phyloP scores from a whole-genome alignment of 768 basidiomycete genomes.

The Leccinum imitatum region DNA sequence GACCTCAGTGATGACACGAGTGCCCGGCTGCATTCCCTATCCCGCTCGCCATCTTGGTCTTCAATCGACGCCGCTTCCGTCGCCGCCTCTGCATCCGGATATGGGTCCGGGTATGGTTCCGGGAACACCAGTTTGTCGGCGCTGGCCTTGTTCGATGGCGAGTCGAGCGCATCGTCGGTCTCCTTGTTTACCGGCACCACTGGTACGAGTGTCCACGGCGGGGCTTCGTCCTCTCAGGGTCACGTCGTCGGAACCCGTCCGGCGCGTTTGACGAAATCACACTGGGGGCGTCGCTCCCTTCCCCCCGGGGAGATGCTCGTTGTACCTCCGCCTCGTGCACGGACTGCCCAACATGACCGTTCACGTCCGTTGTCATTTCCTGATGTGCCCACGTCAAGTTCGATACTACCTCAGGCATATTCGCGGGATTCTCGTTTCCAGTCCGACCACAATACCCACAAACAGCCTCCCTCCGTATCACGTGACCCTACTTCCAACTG shows the following conservation, averaged over 20 bases:
- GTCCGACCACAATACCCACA: constrained; percentile 4
- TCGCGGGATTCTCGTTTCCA: constrained; percentile 16
- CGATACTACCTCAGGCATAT: constrained; percentile 5
- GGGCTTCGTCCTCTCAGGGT: constrained; percentile 21
- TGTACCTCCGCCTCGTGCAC: constrained; percentile 22
- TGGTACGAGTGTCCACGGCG: constrained; percentile 9
- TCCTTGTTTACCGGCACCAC: constrained; percentile 10
- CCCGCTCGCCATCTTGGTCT: constrained; percentile 12
- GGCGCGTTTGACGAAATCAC: constrained; percentile 15
- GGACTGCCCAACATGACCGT: constrained; percentile 16
- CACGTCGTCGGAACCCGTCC: constrained; percentile 8
- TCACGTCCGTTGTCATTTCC: constrained; percentile 19
- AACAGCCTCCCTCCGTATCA: constrained; percentile 21
- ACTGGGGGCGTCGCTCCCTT: constrained; percentile 6
- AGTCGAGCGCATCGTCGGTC: constrained; percentile 26
- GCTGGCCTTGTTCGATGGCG: constrained; percentile 9
- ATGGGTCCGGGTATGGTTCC: constrained; percentile 11
- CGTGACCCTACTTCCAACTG: constrained; percentile 30
- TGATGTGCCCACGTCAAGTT: not conserved
- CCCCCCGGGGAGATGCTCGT: constrained; percentile 5
- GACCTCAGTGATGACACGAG: not conserved
- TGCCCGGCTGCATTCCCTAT: not conserved
- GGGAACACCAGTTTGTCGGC: constrained; percentile 11
- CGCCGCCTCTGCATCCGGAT: constrained; percentile 13
- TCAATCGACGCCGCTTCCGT: constrained; percentile 15